Evolutionary conservation across 176 grass and related monocot species (phyloP).

Genomic region (Triticum timopheevii): DNA sequence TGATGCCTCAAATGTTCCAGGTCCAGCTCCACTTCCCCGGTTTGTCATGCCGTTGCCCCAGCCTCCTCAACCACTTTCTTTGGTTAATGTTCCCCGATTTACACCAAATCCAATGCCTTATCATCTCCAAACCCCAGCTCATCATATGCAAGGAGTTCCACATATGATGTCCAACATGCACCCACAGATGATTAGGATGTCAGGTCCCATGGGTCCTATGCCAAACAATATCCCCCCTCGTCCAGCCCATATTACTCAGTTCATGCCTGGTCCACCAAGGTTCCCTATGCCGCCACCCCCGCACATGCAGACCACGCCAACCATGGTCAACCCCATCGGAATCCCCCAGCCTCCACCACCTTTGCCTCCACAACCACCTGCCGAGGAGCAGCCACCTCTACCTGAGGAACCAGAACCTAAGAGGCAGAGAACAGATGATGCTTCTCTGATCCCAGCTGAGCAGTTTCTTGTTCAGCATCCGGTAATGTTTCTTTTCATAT

Average conservation of each 20-base stretch:
- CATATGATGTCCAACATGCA: no score
- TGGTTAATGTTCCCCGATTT: no score
- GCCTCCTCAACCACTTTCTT: no score
- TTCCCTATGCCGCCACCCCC: constrained; percentile 55
- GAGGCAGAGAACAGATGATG: constrained; percentile 76
- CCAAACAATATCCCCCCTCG: constrained; percentile 62
- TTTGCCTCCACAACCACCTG: constrained; percentile 73
- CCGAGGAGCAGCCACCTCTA: constrained; percentile 78
- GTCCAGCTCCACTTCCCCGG: no score
- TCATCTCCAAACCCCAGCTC: no score
- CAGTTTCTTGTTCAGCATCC: constrained; percentile 83
- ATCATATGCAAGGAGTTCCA: no score
- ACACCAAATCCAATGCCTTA: no score
- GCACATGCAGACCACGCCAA: constrained; percentile 47
- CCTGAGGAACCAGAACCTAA: constrained; percentile 97
- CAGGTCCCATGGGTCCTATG: constrained; percentile 18
- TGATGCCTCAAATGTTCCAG: no score
- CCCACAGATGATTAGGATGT: no score
- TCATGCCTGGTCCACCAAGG: constrained; percentile 49
- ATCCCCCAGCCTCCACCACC: constrained; percentile 58
- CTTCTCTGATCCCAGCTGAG: constrained; percentile 75
- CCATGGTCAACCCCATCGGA: constrained; percentile 57
- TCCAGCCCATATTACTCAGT: constrained; percentile 51
- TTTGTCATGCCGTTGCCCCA: no score
- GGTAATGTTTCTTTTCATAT: constrained; percentile 51